Evolutionary conservation across 2,329 filamentous ascomycete genomes (phyloP), one percentile per base, ranked within the genome.

Genomic region (Calonectria honghensis): DNA sequence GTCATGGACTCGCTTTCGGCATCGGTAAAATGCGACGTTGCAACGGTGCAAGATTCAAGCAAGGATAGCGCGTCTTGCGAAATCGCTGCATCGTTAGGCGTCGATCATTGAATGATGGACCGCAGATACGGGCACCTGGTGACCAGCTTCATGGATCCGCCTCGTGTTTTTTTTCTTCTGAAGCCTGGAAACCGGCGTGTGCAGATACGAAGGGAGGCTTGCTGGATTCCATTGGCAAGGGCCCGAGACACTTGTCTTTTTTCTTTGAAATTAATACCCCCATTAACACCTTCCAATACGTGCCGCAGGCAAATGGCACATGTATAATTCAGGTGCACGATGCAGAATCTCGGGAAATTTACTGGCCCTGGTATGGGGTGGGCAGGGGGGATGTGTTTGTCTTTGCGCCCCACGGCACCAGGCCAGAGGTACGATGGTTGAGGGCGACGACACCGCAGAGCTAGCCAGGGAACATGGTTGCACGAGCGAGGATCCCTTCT

Each of bases 321-420:
- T 59, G 54, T 59, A 59, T 59, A 24, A 59, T 59, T 59, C 54
- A 59, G 54, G 54, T 59, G 32, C 54, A 59, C n/a, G 32, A 59
- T 59, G 32, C 54, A 35, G 5, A 14, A 14, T 39, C 14, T 59
- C 35, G 20, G 32, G 54, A 59, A 59, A 59, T 59, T 59, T 59
- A 59, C 54, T 59, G 32, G 54, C 54, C 54, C 54, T 14, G 31
- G 52, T 37, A 9, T 59, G 52, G 50, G n/a, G 31, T 18, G 50
- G 52, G 52, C n/a, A 24, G 31, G 18, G 14, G 18, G 4, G 16
- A 16, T 3, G n/a, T 20, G 18, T 35, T 59, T 37, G 20, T 51
- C n/a, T 29, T 51, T 11, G 48, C n/a, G 48, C 27, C 48, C 27
- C 31, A n/a, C 31, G 20, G 41, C 41, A 48, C 20, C 18, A 48